Conservation (phyloP, 2,329 filamentous ascomycete species). For the Neofusicoccum laricinum region DNA sequence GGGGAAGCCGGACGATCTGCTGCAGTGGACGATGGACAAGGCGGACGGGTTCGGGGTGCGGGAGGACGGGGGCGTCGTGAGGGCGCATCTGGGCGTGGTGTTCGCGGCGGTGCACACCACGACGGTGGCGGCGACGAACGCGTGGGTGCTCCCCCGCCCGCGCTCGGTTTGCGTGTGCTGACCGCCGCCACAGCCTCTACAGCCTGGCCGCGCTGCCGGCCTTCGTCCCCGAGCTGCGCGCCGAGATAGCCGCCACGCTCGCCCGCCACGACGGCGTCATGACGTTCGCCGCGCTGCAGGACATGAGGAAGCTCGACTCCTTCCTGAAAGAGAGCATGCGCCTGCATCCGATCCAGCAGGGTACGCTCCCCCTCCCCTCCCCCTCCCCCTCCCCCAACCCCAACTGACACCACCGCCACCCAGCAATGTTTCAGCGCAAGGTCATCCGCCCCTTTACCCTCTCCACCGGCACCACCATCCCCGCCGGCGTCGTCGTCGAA, state of each 20-base stretch:
- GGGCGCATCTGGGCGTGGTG: slow-evolving; percentile 25
- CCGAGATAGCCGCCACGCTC: slow-evolving; percentile 41
- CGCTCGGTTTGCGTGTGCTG: no score
- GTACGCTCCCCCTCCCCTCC: slow-evolving; percentile 8
- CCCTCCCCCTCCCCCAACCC: background rate
- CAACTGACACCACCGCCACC: background rate
- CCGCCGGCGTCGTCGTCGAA: background rate
- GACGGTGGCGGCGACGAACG: slow-evolving; percentile 25
- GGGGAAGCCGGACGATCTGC: slow-evolving; percentile 33
- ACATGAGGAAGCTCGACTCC: slow-evolving; percentile 35
- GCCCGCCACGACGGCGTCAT: slow-evolving; percentile 32
- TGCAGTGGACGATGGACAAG: slow-evolving; percentile 36
- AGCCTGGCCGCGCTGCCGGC: slow-evolving; percentile 33
- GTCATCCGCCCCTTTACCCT: background rate
- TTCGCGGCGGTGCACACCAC: slow-evolving; percentile 34
- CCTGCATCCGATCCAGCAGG: slow-evolving; percentile 25
- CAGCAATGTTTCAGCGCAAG: slow-evolving; percentile 3
- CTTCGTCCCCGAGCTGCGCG: slow-evolving; percentile 41
- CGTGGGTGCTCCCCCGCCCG: slow-evolving; percentile 6
- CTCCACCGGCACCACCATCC: background rate
- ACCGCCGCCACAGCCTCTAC: slow-evolving; percentile 22
- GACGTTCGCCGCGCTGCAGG: slow-evolving; percentile 29
- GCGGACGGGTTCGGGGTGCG: slow-evolving; percentile 18
- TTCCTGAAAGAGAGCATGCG: slow-evolving; percentile 36
- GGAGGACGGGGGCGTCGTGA: slow-evolving; percentile 17